Base-by-base conservation (phyloP, 441 rosid species). In the Macaranga tanarius region DNA sequence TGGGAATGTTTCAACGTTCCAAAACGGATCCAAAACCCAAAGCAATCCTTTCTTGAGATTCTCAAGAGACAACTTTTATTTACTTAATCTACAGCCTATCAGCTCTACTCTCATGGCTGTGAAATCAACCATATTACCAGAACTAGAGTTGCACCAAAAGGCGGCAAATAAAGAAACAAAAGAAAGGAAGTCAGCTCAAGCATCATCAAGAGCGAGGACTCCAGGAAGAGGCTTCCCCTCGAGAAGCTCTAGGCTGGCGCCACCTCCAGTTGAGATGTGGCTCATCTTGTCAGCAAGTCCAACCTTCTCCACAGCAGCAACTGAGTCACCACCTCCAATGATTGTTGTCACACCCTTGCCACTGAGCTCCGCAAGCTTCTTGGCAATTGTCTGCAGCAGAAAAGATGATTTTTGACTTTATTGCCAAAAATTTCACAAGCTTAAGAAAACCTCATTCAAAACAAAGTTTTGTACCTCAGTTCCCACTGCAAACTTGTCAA, bases 311-410 rank as follows among this genome's bases (percentile, higher is more conserved):
- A 93, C 96, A 0, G 97, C 94, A 61, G 96, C 98, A 56, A 93
- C 98, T 19, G 98, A 91, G 84, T 93, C 98, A 15, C 98, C 97
- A 66, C 98, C 98, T 77, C 97, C 97, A 0, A 93, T 93, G 77
- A 93, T 91, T 38, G 98, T 93, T 5, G 97, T 91, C 79, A 90
- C 98, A 11, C 94, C 96, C 79, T 86, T 88, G 44, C 92, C 87
- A 23, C 97, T 89, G 50, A 93, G 86, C 22, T 83, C 92, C 0
- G 97, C 95, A 57, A 90, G 95, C 83, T 94, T 85, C 83, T 81
- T 84, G 22, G 95, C 95, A 22, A 89, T 71, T 16, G 93, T 83
- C 95, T 92, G 90, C 59, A 76, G 70, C 62, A 48, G 45, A 34
- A 47, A 38, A 5, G 50, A 19, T 3, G 8, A 54, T 11, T 25